A percentile compares a stretch with the other conserved stretches of the same genome.
These are phyloP conservation scores for Triticum aestivum DNA, from an alignment of 176 grass and related monocot genomes.

Conservation along the genomic window DNA sequence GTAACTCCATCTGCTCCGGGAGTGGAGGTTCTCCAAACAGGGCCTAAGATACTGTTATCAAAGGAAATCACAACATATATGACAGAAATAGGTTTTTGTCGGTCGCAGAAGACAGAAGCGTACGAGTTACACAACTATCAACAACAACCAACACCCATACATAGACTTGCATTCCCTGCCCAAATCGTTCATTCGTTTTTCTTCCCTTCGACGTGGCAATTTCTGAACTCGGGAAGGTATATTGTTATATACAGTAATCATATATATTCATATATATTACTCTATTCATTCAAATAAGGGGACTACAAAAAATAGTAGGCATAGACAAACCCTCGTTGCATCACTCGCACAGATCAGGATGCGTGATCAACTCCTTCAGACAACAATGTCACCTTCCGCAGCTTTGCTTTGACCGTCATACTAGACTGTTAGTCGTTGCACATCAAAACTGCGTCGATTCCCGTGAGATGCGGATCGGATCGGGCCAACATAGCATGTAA, in stretches of 20 bases:
- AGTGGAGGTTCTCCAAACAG: too few species aligned
- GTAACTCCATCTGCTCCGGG: too few species aligned
- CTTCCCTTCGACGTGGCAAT: background rate
- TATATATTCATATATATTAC: background rate
- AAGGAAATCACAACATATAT: background rate
- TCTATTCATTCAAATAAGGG: background rate
- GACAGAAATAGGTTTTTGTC: background rate
- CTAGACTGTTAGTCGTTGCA: background rate
- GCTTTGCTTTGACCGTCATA: background rate
- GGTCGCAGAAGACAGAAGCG: background rate
- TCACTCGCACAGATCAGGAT: background rate
- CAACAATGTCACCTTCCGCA: background rate
- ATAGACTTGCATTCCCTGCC: background rate
- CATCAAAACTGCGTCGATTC: constrained; percentile 43
- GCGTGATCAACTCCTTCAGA: background rate
- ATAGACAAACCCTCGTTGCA: background rate
- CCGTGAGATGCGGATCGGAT: background rate
- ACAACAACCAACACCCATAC: background rate
- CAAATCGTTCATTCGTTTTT: background rate
- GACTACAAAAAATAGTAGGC: background rate
- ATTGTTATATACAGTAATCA: background rate
- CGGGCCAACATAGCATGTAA: background rate
- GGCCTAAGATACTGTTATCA: background rate
- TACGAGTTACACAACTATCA: background rate
- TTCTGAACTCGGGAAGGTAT: background rate